Evolutionary conservation across 345 rosid species (phyloP).

Genomic region (Cochlearia excelsa): DNA sequence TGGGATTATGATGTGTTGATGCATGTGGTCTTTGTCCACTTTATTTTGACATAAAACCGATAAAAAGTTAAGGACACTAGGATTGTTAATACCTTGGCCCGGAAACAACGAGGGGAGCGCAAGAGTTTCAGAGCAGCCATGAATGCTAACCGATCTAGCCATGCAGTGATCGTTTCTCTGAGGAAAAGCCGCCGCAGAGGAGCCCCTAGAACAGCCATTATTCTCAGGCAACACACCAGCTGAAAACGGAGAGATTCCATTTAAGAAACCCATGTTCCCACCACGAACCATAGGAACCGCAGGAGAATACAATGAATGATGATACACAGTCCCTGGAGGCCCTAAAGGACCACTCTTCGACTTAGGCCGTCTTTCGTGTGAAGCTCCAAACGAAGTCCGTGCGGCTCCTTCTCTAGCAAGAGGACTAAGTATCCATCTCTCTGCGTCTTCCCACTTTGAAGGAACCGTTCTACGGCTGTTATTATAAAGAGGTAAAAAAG

Average conservation of each 20-base stretch:
- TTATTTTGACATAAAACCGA: not conserved
- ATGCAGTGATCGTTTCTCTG: slow-evolving; percentile 56
- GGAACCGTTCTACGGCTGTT: slow-evolving; percentile 71
- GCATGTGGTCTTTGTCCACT: not conserved
- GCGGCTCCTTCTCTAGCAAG: slow-evolving; percentile 58
- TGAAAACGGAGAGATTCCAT: slow-evolving; percentile 68
- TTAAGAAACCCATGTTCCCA: slow-evolving; percentile 45
- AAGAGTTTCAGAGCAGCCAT: slow-evolving; percentile 73
- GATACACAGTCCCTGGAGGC: slow-evolving; percentile 76
- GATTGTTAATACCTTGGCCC: slow-evolving; percentile 43
- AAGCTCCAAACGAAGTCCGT: slow-evolving; percentile 48
- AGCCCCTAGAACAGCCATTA: slow-evolving; percentile 41
- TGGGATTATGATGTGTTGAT: not conserved
- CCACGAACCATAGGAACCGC: slow-evolving; percentile 62
- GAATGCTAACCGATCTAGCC: slow-evolving; percentile 88
- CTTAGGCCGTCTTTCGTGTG: slow-evolving; percentile 65
- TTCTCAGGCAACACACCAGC: slow-evolving; percentile 60
- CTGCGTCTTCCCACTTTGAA: slow-evolving; percentile 99
- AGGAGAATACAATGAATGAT: slow-evolving; percentile 72
- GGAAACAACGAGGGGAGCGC: slow-evolving; percentile 43
- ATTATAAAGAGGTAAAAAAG: slow-evolving; percentile 53
- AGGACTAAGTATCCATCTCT: slow-evolving; percentile 98
- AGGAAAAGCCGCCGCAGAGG: slow-evolving; percentile 47
- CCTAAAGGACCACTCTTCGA: slow-evolving; percentile 99
- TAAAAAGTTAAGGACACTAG: not conserved